Base-by-base conservation (phyloP, 768 basidiomycete genomes). In the Mycena albidolilacea region DNA sequence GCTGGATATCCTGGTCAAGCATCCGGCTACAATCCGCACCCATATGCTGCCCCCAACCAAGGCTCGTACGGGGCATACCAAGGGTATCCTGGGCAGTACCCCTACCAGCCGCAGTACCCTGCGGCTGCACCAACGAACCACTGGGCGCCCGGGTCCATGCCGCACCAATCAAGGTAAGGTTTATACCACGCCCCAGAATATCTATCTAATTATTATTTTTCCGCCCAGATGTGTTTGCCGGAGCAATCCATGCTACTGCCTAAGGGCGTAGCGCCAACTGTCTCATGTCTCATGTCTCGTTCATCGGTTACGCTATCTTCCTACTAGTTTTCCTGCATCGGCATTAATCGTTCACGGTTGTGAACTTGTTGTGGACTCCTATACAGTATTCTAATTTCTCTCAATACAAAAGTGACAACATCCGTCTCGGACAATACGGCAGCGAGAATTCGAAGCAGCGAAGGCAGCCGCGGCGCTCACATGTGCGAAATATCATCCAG, bases 391-490 rank as follows among this genome's bases (percentile, higher is more conserved):
- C 37, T 58, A 64, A 58, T 44, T 21, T 14, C 19, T 62, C 41
- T 63, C 8, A 19, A 19, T 10, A 43, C 52, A 23, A 52, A 62
- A 43, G 21, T 59, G 69, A 61, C 50, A 7, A 39, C 35, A 44
- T 9, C 41, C 60, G 37, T 21, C 21, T 21, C 37, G 19, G 8
- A 15, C n/a, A 37, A 37, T 58, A 71, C 70, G 70, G 58, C 64
- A 72, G 64, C 63, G 37, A 67, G 71, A 67, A 62, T 10, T 64
- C 43, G 72, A 73, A 73, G 72, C 72, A 58, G 17, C 39, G 54
- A 67, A 62, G 67, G 59, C 39, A 43, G 7, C 9, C 17, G 35
- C 30, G 23, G 64, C 43, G 37, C 46, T 61, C 5, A 63, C 58
- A 7, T n/a, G 58, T 44, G 21, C 37, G 54, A 17, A 39, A 57